Base-by-base conservation (phyloP, 495 filamentous ascomycete species). In the Ascodesmis nigricans region DNA sequence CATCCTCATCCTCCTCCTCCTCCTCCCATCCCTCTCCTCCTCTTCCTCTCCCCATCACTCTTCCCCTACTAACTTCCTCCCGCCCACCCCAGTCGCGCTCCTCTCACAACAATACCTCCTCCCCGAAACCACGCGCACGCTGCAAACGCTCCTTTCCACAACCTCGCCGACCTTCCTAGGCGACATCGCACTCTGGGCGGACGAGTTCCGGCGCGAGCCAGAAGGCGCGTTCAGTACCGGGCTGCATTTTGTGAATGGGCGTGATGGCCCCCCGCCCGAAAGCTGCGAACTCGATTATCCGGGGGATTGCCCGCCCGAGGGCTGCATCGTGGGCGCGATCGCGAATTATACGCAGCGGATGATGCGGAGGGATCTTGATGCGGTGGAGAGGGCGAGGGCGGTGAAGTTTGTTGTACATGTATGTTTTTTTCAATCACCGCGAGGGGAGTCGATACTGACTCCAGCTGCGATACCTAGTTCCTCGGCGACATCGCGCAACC, bases 401-500 rank as follows among this genome's bases (percentile, higher is more conserved):
- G 38, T 68, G 1, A 53, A 53, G 39, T 70, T 71, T 48, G 48
- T 73, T 7, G 62, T 73, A 18, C 69, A 73, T 40, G 53, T 66
- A 40, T 42, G 57, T 36, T 25, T n/a, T 6, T 36, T n/a, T n/a
- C n/a, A n/a, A n/a, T n/a, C n/a, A n/a, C n/a, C n/a, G n/a, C n/a
- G n/a, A n/a, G n/a, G n/a, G n/a, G n/a, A n/a, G 18, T 25, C 22
- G 30, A 31, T 10, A 10, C 28, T 18, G 17, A 14, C 41, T 40
- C 44, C 31, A 31, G 35, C 29, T 20, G 19, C 42, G 1, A 4
- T 25, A 19, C 33, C 15, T 43, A 66, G 58, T 65, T 70, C 44
- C 33, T 67, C 14, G 71, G 71, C 13, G 71, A 75, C 44, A 63
- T 73, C 31, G 62, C 64, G 6, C 71, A 75, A 39, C 71, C 71